Percentiles rank a stretch among this genome's conserved stretches.
These are phyloP conservation scores for Auricularia auricula-judae DNA, from an alignment of 768 basidiomycete species.

Conservation along the genomic window DNA sequence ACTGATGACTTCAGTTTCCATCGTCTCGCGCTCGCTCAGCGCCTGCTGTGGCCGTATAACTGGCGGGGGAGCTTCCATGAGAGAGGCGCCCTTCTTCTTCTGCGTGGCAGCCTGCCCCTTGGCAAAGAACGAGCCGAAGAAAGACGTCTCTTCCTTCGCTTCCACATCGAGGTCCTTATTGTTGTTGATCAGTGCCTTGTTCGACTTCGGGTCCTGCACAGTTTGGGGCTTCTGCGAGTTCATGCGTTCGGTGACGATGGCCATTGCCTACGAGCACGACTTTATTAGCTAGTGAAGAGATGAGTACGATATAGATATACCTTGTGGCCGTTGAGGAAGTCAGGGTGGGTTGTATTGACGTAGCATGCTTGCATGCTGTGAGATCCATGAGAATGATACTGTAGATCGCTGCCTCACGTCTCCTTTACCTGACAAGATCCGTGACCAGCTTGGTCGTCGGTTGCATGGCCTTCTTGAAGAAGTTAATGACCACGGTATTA, in stretches of 20 bases:
- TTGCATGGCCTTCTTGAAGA: slow-evolving; percentile 88
- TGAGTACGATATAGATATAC: slow-evolving; percentile 18
- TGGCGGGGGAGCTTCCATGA: slow-evolving; percentile 67
- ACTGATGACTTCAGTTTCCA: slow-evolving; percentile 99
- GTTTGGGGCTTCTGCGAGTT: slow-evolving; percentile 69
- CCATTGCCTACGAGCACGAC: slow-evolving; percentile 54
- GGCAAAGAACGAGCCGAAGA: slow-evolving; percentile 95
- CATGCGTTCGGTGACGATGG: slow-evolving; percentile 73
- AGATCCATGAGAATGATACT: slow-evolving; percentile 1
- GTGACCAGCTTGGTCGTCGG: slow-evolving; percentile 92
- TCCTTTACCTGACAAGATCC: slow-evolving; percentile 77
- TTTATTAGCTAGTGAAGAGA: neutral
- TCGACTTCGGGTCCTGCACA: slow-evolving; percentile 57
- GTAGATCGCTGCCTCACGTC: neutral
- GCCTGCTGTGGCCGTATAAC: slow-evolving; percentile 85
- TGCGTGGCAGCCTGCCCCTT: slow-evolving; percentile 41
- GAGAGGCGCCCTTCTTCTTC: slow-evolving; percentile 46
- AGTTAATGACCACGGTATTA: slow-evolving; percentile 91
- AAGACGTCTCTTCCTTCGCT: slow-evolving; percentile 75
- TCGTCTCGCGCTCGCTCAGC: slow-evolving; percentile 85
- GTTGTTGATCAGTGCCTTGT: slow-evolving; percentile 72
- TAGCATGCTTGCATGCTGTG: slow-evolving; percentile 95
- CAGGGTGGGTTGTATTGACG: slow-evolving; percentile 97
- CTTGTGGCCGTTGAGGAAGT: slow-evolving; percentile 95
- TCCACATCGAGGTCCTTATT: slow-evolving; percentile 92